phyloP scores from a whole-genome alignment of 2,329 filamentous ascomycete genomes.

The Aureobasidium sp. region DNA sequence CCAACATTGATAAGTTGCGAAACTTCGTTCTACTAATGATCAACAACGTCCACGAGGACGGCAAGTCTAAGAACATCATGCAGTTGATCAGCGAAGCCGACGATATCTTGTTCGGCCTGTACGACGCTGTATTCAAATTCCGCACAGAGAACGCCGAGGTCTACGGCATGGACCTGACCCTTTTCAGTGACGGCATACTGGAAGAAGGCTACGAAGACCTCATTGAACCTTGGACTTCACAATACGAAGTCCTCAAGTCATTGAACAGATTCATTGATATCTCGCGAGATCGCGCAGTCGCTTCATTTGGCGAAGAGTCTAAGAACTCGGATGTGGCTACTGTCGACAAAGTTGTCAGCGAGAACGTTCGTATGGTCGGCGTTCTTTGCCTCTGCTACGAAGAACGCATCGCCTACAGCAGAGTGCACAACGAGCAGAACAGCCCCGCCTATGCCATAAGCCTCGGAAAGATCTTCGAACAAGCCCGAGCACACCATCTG shows the following conservation, averaged over 20 bases:
- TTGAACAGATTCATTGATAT: slow-evolving; percentile 32
- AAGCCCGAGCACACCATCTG: slow-evolving; percentile 37
- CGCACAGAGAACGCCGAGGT: slow-evolving; percentile 59
- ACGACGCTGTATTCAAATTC: slow-evolving; percentile 62
- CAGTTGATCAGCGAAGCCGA: slow-evolving; percentile 58
- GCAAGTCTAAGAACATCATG: slow-evolving; percentile 50
- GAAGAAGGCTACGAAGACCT: slow-evolving; percentile 52
- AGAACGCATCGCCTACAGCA: slow-evolving; percentile 54
- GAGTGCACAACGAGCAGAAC: slow-evolving; percentile 45
- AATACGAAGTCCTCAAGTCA: slow-evolving; percentile 38
- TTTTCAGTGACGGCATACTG: slow-evolving; percentile 44
- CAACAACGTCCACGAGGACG: slow-evolving; percentile 64
- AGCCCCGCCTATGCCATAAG: slow-evolving; percentile 42
- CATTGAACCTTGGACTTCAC: slow-evolving; percentile 81
- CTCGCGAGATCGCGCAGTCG: slow-evolving; percentile 34
- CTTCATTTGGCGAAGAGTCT: slow-evolving; percentile 22
- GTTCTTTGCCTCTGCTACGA: slow-evolving; percentile 51
- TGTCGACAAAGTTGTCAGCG: slow-evolving; percentile 43
- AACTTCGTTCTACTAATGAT: slow-evolving; percentile 6
- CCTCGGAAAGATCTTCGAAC: slow-evolving; percentile 38
- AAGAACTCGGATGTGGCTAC: slow-evolving; percentile 29
- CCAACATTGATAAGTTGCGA: slow-evolving; percentile 43
- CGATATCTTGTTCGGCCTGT: slow-evolving; percentile 60
- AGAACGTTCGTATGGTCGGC: slow-evolving; percentile 49
- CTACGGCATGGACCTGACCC: slow-evolving; percentile 67